Evolutionary conservation across 352 stramenopile genomes (phyloP), one percentile per base, ranked within the genome.

Genomic region (Globisporangium nagaii): DNA sequence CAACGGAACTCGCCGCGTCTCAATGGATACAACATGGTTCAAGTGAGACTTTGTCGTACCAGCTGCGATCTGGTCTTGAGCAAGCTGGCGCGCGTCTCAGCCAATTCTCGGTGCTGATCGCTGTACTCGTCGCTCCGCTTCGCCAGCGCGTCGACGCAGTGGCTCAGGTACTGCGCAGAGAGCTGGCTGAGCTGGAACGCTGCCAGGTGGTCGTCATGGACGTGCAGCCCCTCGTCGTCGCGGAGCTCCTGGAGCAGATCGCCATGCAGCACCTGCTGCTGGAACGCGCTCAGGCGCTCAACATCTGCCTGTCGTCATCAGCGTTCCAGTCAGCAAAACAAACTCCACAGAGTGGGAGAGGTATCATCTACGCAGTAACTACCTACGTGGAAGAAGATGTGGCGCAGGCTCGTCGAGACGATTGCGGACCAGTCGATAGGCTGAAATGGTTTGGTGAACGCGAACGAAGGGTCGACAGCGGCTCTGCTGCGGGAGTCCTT

Each of bases 141-240:
- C 0, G 64, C 54, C 6, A 92, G 58, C 4, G 58, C 68, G 22
- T 71, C 46, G 1, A 87, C 65, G 35, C 82, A 92, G 19, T 84
- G 68, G 17, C 77, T 66, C 2, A 92, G 54, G 58, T 92, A 92
- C 54, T 92, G 82, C 1, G 73, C 72, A 9, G 82, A 84, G 15
- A 82, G 71, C 41, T 90, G 79, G 8, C 62, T 71, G 35, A 78
- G 17, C 32, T 70, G 69, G 45, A 90, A 89, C 1, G 82, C 77
- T 12, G 58, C 39, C 6, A 79, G 31, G 19, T 86, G 62, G 22
- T 58, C 62, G 12, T 84, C 65, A 27, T 90, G 54, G 6, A 90
- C 69, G 27, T 76, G 60, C 1, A 93, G 58, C 6, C 66, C 66
- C 17, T 76, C 65, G 39, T 86, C 69, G 1, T 79, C 56, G 11